A percentile compares a stretch with the other conserved stretches of the same genome.
Conservation (phyloP, 2,329 filamentous ascomycete genomes). For the Colletotrichum tropicicola region DNA sequence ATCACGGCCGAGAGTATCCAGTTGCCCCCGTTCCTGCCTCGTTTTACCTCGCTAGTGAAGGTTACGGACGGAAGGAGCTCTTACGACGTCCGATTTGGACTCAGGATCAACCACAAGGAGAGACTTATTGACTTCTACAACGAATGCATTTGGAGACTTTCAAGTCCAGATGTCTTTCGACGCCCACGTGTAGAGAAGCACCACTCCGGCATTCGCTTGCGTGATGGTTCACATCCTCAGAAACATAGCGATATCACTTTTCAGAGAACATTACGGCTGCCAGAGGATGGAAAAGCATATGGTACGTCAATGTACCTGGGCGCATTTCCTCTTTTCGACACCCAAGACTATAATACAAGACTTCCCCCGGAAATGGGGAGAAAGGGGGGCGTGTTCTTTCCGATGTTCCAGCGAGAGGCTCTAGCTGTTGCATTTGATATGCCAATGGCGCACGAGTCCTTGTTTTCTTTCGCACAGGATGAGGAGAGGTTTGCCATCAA, state of each 20-base stretch:
- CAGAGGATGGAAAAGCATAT: not conserved
- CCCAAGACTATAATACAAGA: not conserved
- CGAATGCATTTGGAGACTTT: not conserved
- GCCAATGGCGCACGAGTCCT: too few species aligned
- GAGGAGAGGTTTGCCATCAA: not conserved
- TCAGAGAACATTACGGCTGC: not conserved
- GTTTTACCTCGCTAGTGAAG: not conserved
- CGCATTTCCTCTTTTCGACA: not conserved
- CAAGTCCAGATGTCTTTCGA: not conserved
- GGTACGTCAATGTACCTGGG: not conserved
- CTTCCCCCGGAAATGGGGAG: not conserved
- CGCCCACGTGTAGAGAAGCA: not conserved
- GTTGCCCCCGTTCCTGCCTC: not conserved
- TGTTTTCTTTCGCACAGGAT: too few species aligned
- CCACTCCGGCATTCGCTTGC: not conserved
- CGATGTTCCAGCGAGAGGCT: not conserved
- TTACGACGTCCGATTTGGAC: not conserved
- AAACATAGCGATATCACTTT: not conserved
- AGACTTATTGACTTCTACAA: conserved; percentile 1
- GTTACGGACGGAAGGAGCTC: not conserved
- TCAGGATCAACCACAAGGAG: not conserved
- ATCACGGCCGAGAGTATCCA: not conserved
- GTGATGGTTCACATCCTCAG: not conserved
- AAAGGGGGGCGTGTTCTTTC: not conserved
- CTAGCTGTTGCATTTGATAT: not conserved